Conservation (phyloP, 331 rosid species). For the Rosa hybrid region DNA sequence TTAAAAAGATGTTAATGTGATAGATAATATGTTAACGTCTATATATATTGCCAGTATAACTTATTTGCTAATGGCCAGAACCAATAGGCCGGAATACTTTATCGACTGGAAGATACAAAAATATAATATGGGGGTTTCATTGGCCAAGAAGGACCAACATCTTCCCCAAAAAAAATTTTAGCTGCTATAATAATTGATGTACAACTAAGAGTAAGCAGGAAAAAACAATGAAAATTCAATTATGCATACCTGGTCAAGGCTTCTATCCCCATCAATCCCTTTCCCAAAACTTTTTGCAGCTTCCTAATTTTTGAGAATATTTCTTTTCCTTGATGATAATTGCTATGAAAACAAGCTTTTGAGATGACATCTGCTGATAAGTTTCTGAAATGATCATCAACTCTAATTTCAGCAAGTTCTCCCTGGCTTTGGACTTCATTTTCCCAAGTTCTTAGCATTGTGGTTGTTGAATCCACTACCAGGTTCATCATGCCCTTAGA, state of each 20-base stretch:
- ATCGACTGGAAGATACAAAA: no score
- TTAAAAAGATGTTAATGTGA: no score
- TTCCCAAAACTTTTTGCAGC: conserved; percentile 52
- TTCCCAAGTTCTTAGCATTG: conserved; percentile 53
- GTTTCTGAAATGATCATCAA: conserved; percentile 53
- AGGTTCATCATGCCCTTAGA: conserved; percentile 54
- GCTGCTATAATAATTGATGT: no score
- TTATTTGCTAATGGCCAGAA: no score
- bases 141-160: no score
- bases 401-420: conserved; percentile 38
- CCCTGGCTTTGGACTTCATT: conserved; percentile 39
- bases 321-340: conserved; percentile 55
- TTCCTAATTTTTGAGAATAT: conserved; percentile 58
- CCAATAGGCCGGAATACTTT: no score
- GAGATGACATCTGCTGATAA: conserved; percentile 65
- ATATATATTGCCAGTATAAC: no score
- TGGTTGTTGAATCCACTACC: conserved; percentile 54
- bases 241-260: conserved; percentile 20
- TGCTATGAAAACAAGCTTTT: conserved; percentile 70
- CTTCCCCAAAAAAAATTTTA: no score
- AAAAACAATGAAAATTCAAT: background rate
- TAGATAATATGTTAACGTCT: no score
- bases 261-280: conserved; percentile 44
- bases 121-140: no score
- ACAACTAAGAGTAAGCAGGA: no score